A percentile compares a stretch with the other conserved stretches of the same genome.
Evolutionary conservation across 2,329 filamentous ascomycete species (phyloP).

Genomic region (Epichloe gansuensis): DNA sequence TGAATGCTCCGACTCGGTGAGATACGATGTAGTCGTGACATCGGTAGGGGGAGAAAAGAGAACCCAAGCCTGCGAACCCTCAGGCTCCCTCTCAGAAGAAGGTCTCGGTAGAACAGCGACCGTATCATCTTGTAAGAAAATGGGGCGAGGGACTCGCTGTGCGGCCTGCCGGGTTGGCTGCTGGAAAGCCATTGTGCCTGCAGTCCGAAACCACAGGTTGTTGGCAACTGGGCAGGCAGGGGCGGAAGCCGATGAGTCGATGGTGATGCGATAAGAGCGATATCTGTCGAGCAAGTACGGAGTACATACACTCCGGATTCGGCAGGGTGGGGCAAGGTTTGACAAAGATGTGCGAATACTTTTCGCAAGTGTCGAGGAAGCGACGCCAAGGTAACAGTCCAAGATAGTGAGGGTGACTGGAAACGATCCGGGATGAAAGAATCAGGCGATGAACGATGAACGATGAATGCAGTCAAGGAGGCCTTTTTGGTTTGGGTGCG

Average conservation of each 20-base stretch:
- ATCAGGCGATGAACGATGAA: too few species aligned
- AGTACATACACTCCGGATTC: background rate
- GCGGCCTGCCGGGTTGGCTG: slow-evolving; percentile 42
- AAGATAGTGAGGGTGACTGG: background rate
- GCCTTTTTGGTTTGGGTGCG: too few species aligned
- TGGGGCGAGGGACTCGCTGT: slow-evolving; percentile 33
- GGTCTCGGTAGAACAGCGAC: slow-evolving; percentile 12
- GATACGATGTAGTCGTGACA: slow-evolving; percentile 48
- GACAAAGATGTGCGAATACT: background rate
- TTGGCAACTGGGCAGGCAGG: background rate
- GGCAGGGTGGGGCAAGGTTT: background rate
- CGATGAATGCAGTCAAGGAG: background rate
- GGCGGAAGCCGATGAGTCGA: background rate
- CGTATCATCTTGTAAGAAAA: slow-evolving; percentile 25
- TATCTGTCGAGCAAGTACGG: background rate
- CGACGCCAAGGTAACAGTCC: background rate
- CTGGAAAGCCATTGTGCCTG: slow-evolving; percentile 41
- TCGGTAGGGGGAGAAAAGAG: slow-evolving; percentile 70
- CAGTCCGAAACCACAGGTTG: background rate
- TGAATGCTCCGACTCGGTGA: slow-evolving; percentile 54
- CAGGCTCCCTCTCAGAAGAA: slow-evolving; percentile 27
- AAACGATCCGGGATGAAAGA: background rate
- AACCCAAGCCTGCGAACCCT: slow-evolving; percentile 87
- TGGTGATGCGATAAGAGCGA: slow-evolving; percentile 4
- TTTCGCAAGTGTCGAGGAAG: background rate